phyloP scores from a whole-genome alignment of 805 yeast genomes.

The Zygoascus bituminiphila region DNA sequence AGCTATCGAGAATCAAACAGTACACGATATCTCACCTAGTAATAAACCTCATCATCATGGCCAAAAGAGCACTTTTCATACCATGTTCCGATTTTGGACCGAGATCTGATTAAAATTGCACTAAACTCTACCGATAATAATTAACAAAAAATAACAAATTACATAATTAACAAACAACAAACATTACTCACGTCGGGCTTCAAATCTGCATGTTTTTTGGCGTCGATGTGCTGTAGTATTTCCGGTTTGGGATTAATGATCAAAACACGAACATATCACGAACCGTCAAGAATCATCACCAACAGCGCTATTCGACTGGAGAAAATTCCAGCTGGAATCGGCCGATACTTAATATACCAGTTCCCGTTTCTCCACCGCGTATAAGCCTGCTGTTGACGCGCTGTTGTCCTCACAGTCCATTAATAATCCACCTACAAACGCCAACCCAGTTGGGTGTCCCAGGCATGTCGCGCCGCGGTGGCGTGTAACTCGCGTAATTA shows the following conservation, averaged over 20 bases:
- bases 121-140: too few relatives aligned
- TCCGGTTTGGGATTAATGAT: not conserved
- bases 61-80: too few relatives aligned
- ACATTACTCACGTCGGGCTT: too few relatives aligned
- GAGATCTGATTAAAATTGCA: too few relatives aligned
- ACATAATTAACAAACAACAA: too few relatives aligned
- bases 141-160: too few relatives aligned
- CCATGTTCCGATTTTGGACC: too few relatives aligned
- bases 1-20: too few relatives aligned
- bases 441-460: not conserved
- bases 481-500: not conserved
- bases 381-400: not conserved
- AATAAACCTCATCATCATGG: too few relatives aligned
- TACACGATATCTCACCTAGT: too few relatives aligned
- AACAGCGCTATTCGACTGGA: not conserved
- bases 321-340: not conserved
- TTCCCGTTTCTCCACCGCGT: not conserved
- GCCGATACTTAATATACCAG: not conserved
- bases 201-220: too few relatives aligned
- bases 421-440: not conserved
- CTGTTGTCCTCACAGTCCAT: not conserved
- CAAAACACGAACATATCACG: not conserved
- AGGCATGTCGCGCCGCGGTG: not conserved
- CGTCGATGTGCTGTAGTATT: not conserved
- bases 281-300: not conserved